Evolutionary conservation across 202 grass and related monocot genomes (phyloP), one percentile per base, ranked within the genome.

Genomic region (Dendrocalamus latiflorus): DNA sequence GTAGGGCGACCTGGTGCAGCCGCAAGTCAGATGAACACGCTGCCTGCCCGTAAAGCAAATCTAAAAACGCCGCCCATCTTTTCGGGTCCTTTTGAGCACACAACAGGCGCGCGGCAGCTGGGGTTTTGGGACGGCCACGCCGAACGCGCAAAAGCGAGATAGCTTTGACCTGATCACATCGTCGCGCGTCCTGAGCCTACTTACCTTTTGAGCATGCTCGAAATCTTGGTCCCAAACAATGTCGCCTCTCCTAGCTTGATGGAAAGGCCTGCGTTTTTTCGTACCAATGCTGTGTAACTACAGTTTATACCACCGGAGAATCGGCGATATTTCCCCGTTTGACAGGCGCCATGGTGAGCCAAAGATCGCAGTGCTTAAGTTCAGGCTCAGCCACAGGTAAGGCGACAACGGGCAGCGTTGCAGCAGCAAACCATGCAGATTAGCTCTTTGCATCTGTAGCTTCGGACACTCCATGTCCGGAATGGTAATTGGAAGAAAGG

Each of bases 61-160:
- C 75, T 15, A n/a, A 74, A 79, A 78, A 68, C 72, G 43, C 10
- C 43, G 15, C 50, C 37, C 70, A 34, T 84, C 76, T 76, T 89
- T 89, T 62, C 3, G 51, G 45, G 44, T 7, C 49, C 86, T 83
- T 84, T 87, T 76, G 47, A 71, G 79, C 60, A 64, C 30, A 55
- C 43, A 76, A 42, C 42, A 48, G 77, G 51, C 34, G 33, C 49
- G 24, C 61, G 18, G 43, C 61, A 17, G 75, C 14, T 65, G 81
- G 75, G 67, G 72, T 56, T 85, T 85, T 74, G 71, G 84, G 80
- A 55, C 22, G 50, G 64, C 70, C 82, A 85, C 82, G 82, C 87
- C 84, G 58, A 14, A 72, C 18, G 42, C 4, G 49, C 20, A 36
- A 86, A 86, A 81, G 83, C 41, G 41, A 74, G 8, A 21, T 21